Base-by-base conservation (phyloP, 495 filamentous ascomycete species). In the Podospora pseudoanserina region DNA sequence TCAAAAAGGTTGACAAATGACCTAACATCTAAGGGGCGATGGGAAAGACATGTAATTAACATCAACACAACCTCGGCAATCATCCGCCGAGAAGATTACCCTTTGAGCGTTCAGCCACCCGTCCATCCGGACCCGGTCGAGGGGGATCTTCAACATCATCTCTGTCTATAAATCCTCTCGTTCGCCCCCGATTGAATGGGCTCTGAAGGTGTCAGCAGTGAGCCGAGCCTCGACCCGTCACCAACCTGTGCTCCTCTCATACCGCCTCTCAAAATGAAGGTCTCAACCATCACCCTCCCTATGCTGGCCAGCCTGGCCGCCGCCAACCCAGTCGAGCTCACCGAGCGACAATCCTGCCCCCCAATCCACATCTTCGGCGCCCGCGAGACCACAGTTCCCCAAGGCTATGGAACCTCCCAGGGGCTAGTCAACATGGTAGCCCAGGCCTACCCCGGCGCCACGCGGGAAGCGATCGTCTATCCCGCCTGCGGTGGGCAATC, bases 311-410 rank as follows among this genome's bases (percentile, higher is more conserved):
- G 55, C 23, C 55, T 58, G 13, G 55, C 55, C 18, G 26, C 19
- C 55, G 55, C 55, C n/a, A 58, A 58, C 55, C 55, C 61, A 11
- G 32, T 63, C 18, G 61, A 63, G 32, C 39, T 49, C 9, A 49
- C 39, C 15, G 82, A 65, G 70, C 72, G 75, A 26, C 70, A 73
- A 23, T 73, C 70, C 0, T 87, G 85, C 73, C 83, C 85, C 3
- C 68, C 77, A 44, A 79, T 89, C 64, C 88, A 90, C 70, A 78
- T 88, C 49, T 86, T 90, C 59, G 87, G 86, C 18, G 89, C 88
- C 5, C 85, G 88, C 63, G 88, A 90, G 77, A 90, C 87, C 2
- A 88, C 86, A 0, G 87, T 72, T 2, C 63, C 82, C 0, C 68
- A 80, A 20, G 87, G 87, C 6, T 89, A 83, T 70, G 87, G 87